A percentile compares a stretch with the other conserved stretches of the same genome.
These are phyloP conservation scores for Diplocarpon mali DNA, from an alignment of 2,329 filamentous ascomycete species.

Conservation along the genomic window DNA sequence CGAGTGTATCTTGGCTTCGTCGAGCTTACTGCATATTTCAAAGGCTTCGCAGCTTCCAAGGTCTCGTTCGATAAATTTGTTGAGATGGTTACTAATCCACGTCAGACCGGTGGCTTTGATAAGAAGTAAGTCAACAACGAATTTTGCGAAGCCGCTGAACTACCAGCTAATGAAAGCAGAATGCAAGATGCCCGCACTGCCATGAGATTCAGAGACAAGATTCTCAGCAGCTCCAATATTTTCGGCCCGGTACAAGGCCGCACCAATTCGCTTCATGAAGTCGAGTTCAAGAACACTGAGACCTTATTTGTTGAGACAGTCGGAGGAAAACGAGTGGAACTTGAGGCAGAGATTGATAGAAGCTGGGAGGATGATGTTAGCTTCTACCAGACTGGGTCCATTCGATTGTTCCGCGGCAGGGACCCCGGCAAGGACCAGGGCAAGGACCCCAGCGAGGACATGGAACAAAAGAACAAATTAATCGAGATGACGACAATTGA, in stretches of 20 bases:
- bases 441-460: too few relatives aligned
- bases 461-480: conserved; percentile 7
- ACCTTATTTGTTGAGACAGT: conserved; percentile 17
- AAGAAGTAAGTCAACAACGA: conserved; percentile 19
- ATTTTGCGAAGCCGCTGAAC: not conserved
- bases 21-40: conserved; percentile 14
- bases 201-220: conserved; percentile 11
- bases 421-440: too few relatives aligned
- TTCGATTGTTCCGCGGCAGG: conserved; percentile 9
- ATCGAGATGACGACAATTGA: conserved; percentile 21
- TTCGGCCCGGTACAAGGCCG: conserved; percentile 9
- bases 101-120: conserved; percentile 19
- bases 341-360: conserved; percentile 23
- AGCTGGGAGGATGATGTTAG: conserved; percentile 7
- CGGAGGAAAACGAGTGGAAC: conserved; percentile 13
- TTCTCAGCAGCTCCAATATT: conserved; percentile 12
- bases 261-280: conserved; percentile 5
- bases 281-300: conserved; percentile 18
- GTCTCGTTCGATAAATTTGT: conserved; percentile 17
- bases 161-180: conserved; percentile 8
- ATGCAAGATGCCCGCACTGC: conserved; percentile 9
- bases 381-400: conserved; percentile 20
- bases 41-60: conserved; percentile 1
- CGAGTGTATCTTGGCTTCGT: conserved; percentile 25
- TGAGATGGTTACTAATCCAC: conserved; percentile 20